A percentile compares a stretch with the other conserved stretches of the same genome.
These are phyloP conservation scores for sweet orange (Citrus sinensis) DNA, from an alignment of 345 rosid species.

Conservation along the genomic window DVS_A1.0 CM039167.1:4374001-4374500, in stretches of 20 bases:
- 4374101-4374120: constrained; percentile 96
- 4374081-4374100: constrained; percentile 52
- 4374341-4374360: constrained; percentile 43
- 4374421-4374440: constrained; percentile 41
- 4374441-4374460: constrained; percentile 22
- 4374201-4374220: constrained; percentile 76
- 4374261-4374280: constrained; percentile 26
- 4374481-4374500: constrained; percentile 23
- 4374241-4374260: constrained; percentile 29
- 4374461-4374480: constrained; percentile 20
- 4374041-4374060: constrained; percentile 52
- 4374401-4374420: constrained; percentile 36
- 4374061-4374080: constrained; percentile 46
- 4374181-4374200: constrained; percentile 89
- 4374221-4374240: constrained; percentile 36
- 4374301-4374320: constrained; percentile 64
- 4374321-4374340: constrained; percentile 45
- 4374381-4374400: constrained; percentile 38
- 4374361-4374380: constrained; percentile 29
- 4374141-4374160: constrained; percentile 41
- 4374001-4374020: constrained; percentile 49
- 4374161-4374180: constrained; percentile 36
- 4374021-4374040: constrained; percentile 62
- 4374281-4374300: constrained; percentile 62
- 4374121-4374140: constrained; percentile 93